A percentile compares a stretch with the other conserved stretches of the same genome.
phyloP scores from a whole-genome alignment of 768 basidiomycete genomes.

The Heimioporus sp. region DNA sequence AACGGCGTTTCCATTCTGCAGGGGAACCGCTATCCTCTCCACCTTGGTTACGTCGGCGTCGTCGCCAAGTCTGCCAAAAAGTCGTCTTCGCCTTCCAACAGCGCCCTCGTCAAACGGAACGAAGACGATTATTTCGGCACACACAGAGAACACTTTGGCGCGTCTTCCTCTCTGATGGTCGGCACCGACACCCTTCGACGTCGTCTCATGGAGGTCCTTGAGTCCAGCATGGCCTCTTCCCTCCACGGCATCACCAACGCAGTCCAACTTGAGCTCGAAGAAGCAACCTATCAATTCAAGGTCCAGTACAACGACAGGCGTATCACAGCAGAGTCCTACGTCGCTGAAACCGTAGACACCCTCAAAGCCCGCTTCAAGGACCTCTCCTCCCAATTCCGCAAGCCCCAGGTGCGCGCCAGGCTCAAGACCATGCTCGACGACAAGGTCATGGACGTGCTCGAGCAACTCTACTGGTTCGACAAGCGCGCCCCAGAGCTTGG shows the following conservation, averaged over 20 bases:
- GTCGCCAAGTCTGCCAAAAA: slow-evolving; percentile 78
- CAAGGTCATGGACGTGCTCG: slow-evolving; percentile 95
- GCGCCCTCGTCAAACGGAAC: slow-evolving; percentile 48
- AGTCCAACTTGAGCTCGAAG: slow-evolving; percentile 95
- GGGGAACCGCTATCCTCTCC: slow-evolving; percentile 94
- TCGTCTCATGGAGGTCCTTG: slow-evolving; percentile 94
- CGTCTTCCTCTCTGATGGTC: slow-evolving; percentile 70
- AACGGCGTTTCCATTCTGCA: slow-evolving; percentile 77
- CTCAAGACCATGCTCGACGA: slow-evolving; percentile 94
- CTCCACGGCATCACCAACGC: slow-evolving; percentile 96
- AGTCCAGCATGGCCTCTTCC: slow-evolving; percentile 96
- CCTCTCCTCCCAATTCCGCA: slow-evolving; percentile 80
- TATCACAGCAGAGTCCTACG: slow-evolving; percentile 93
- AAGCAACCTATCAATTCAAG: slow-evolving; percentile 98
- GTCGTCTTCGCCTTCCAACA: slow-evolving; percentile 33
- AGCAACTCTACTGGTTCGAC: slow-evolving; percentile 96
- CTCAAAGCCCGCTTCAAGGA: slow-evolving; percentile 90
- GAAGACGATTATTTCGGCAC: slow-evolving; percentile 69
- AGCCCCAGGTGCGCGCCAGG: slow-evolving; percentile 83
- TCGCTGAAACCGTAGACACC: slow-evolving; percentile 93
- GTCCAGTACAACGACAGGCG: slow-evolving; percentile 96
- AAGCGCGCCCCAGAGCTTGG: slow-evolving; percentile 77
- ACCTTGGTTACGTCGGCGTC: slow-evolving; percentile 96
- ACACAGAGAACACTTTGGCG: slow-evolving; percentile 61
- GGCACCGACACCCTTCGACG: slow-evolving; percentile 89